These are phyloP conservation scores for Boehmeria nivea DNA, from an alignment of 306 rosid genomes.

Conservation along the genomic window DNA sequence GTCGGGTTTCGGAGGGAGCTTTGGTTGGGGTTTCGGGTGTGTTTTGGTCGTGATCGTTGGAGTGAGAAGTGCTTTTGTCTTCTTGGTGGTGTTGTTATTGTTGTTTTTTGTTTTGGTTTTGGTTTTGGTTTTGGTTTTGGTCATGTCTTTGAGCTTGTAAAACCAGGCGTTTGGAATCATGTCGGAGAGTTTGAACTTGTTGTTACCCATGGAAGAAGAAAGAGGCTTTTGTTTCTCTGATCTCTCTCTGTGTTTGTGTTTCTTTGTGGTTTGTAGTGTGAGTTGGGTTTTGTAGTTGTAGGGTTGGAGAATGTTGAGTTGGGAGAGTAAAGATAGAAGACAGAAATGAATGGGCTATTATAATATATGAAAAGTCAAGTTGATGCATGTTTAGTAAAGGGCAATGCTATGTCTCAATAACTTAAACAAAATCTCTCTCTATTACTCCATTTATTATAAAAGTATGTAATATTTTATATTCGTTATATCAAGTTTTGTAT, in stretches of 20 bases:
- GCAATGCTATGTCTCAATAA: no score
- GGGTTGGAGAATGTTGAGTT: conserved; percentile 14
- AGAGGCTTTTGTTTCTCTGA: not conserved
- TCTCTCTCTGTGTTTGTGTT: conserved; percentile 5
- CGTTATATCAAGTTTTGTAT: no score
- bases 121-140: conserved; percentile 32
- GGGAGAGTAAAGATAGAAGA: no score
- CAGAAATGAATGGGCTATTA: no score
- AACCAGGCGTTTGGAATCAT: conserved; percentile 91
- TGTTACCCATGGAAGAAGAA: conserved; percentile 52
- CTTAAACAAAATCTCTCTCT: no score
- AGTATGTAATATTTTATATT: no score
- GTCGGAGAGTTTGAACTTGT: conserved; percentile 65
- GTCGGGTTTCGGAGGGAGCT: conserved; percentile 45
- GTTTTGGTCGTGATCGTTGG: conserved; percentile 37
- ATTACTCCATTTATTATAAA: no score
- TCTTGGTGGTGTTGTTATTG: conserved; percentile 13
- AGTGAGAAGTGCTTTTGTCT: conserved; percentile 16
- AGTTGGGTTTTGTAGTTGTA: conserved; percentile 18
- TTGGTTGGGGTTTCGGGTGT: conserved; percentile 30
- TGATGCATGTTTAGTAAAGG: no score
- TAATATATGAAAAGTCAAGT: no score
- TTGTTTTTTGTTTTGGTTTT: conserved; percentile 22
- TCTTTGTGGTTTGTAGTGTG: not conserved
- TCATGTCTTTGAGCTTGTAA: conserved; percentile 72